These are phyloP conservation scores for Vitis hybrid DNA, from an alignment of 177 flowering plant genomes.

Conservation along the genomic window DNA sequence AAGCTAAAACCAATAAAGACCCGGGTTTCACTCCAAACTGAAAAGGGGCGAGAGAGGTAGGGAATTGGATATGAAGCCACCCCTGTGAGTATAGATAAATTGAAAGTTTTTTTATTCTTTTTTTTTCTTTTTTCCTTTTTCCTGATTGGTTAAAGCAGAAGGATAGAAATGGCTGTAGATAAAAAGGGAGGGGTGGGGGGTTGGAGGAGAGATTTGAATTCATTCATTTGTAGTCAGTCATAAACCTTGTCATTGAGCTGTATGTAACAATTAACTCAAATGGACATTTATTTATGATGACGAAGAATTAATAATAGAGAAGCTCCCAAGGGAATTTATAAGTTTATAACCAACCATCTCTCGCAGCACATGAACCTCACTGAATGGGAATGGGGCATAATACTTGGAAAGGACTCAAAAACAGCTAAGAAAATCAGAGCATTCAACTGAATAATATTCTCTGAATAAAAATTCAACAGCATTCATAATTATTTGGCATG, in stretches of 20 bases:
- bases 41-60: neutral
- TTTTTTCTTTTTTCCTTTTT: conserved; percentile 9
- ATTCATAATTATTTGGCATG: too few relatives aligned
- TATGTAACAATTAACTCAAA: conserved; percentile 10
- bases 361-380: neutral
- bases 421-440: too few relatives aligned
- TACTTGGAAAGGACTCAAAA: too few relatives aligned
- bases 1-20: conserved; percentile 95
- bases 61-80: too few relatives aligned
- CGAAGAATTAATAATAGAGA: conserved; percentile 21
- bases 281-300: conserved; percentile 23
- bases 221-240: conserved; percentile 58
- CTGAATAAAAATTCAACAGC: too few relatives aligned
- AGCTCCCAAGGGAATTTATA: neutral
- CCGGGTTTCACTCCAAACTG: conserved; percentile 36
- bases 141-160: neutral
- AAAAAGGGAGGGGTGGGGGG: conserved; percentile 12
- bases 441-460: too few relatives aligned
- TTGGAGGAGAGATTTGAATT: conserved; percentile 20
- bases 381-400: too few relatives aligned
- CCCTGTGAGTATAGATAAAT: neutral
- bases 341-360: neutral
- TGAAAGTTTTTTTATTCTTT: neutral
- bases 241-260: conserved; percentile 12
- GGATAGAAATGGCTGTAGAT: conserved; percentile 4